A percentile compares a stretch with the other conserved stretches of the same genome.
Evolutionary conservation across 2,329 filamentous ascomycete genomes (phyloP).

Genomic region (Xylaria sp.): DNA sequence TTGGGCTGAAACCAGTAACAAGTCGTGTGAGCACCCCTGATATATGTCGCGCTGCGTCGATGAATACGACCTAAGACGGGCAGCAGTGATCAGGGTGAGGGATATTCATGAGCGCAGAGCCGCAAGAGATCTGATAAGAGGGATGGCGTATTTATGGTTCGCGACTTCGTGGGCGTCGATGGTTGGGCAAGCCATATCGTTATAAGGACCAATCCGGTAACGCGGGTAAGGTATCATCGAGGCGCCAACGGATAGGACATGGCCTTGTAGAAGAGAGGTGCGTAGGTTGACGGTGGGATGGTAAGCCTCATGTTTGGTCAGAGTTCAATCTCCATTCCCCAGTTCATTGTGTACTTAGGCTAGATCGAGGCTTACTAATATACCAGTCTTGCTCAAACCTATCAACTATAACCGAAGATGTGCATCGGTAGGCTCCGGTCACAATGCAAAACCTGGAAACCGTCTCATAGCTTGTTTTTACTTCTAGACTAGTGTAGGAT

Average conservation of each 20-base stretch:
- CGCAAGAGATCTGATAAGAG: conserved; percentile 14
- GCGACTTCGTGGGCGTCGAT: conserved; percentile 19
- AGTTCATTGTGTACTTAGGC: background rate
- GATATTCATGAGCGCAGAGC: conserved; percentile 9
- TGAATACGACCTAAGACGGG: background rate
- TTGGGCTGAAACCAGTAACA: background rate
- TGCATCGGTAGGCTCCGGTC: conserved; percentile 10
- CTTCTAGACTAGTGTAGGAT: background rate
- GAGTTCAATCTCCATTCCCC: background rate
- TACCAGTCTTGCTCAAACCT: background rate
- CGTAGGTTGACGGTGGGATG: background rate
- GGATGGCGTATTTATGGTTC: conserved; percentile 4
- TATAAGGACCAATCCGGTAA: background rate
- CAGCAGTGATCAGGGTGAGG: conserved; percentile 8
- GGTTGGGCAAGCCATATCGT: conserved; percentile 8
- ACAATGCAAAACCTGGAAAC: background rate
- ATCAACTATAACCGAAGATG: background rate
- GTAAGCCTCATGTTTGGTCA: conserved; percentile 6
- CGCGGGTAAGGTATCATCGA: background rate
- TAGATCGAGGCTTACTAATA: background rate
- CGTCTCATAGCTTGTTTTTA: conserved; percentile 3
- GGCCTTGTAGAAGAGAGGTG: conserved; percentile 1
- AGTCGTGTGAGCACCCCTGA: conserved; percentile 8
- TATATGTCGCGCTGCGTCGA: background rate
- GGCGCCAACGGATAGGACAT: background rate